Base-by-base conservation (phyloP, 768 basidiomycete species). In the Auricularia sp. region DNA sequence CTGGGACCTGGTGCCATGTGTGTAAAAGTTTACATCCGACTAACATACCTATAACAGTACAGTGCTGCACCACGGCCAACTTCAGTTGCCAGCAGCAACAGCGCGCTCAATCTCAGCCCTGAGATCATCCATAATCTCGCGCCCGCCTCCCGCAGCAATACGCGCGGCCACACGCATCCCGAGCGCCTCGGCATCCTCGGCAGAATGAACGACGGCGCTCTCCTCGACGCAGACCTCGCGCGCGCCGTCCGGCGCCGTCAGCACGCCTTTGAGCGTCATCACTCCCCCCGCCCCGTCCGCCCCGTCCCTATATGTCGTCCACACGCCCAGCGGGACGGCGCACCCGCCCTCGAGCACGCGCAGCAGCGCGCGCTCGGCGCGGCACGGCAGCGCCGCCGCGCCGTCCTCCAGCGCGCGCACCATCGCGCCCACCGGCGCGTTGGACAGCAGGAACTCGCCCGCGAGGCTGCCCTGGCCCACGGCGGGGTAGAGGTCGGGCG, bases 391-490 rank as follows among this genome's bases (percentile, higher is more conserved):
- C 61, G 85, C 81, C 0, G 93, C 94, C 72, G 13, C 29, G 4
- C 24, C 24, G 29, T 33, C 56, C 82, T 79, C 77, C 85, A 83
- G 73, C 97, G 90, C 1, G 85, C 91, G 59, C 95, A 94, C 87
- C 36, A 95, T 75, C 63, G 82, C 82, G 34, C 82, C 76, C 7
- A 88, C 47, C 18, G 5, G 11, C 14, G 47, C 71, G 71, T 92
- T 90, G 70, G 85, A 80, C 24, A 81, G 71, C 51, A 89, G 88
- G 67, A 95, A 85, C 75, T 99, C 97, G 39, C 98, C 81, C 0
- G 78, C 94, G 39, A 99, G 79, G 14, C 95, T 94, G 34, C 94
- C 97, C 76, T 98, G 97, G 3, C 94, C 93, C 65, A 98, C 96
- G 10, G 97, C 95, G 68, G 92, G 82, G 73, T 86, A 89, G 18